These are phyloP conservation scores for Coemansia sp. DNA, from an alignment of 192 early-diverging fungal genomes.

Conservation along the genomic window DNA sequence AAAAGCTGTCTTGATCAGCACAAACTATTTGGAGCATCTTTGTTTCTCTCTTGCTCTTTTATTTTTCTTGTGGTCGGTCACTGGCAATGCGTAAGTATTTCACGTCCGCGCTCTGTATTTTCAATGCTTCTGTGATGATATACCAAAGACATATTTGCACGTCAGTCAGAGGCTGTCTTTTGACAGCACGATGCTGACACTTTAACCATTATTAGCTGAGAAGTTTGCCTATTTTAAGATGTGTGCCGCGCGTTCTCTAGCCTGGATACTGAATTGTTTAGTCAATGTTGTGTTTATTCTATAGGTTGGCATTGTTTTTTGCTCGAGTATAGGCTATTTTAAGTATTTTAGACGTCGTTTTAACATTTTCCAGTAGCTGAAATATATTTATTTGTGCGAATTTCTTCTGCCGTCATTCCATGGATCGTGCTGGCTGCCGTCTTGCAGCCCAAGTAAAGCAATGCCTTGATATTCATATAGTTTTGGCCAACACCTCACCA, in stretches of 20 bases:
- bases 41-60: not conserved
- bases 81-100: constrained; percentile 5
- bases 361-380: not conserved
- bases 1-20: not conserved
- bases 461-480: too few relatives aligned
- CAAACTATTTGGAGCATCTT: not conserved
- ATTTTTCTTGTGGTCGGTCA: not conserved
- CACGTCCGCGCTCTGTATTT: not conserved
- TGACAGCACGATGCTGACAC: constrained; percentile 22
- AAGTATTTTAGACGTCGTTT: not conserved
- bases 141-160: constrained; percentile 42
- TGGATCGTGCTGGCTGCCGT: too few relatives aligned
- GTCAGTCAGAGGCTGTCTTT: constrained; percentile 39
- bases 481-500: too few relatives aligned
- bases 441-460: too few relatives aligned
- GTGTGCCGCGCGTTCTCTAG: not conserved
- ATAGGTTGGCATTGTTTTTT: not conserved
- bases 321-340: not conserved
- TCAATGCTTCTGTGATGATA: constrained; percentile 34
- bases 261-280: not conserved
- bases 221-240: not conserved
- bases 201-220: constrained; percentile 28
- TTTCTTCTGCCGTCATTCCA: too few relatives aligned
- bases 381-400: too few relatives aligned
- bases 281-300: not conserved